A percentile compares a stretch with the other conserved stretches of the same genome.
phyloP scores from a whole-genome alignment of 371 early-diverging fungal species.

The Mucor ambiguus region DNA sequence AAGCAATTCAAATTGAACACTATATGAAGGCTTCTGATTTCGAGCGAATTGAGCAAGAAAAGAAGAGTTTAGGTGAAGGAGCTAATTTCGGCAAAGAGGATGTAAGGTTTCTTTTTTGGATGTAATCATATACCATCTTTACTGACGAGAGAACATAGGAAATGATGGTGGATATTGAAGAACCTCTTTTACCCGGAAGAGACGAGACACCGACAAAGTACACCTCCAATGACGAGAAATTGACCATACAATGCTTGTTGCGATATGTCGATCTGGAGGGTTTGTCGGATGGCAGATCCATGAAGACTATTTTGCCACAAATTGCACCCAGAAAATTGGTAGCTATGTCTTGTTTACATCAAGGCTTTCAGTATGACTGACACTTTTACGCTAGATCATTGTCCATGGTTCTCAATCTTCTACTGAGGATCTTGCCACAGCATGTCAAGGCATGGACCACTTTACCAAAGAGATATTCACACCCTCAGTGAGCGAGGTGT shows the following conservation, averaged over 20 bases:
- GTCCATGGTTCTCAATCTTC: conserved; percentile 78
- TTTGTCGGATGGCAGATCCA: conserved; percentile 83
- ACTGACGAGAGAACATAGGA: conserved; percentile 20
- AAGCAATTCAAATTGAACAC: conserved; percentile 80
- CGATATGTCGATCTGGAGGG: conserved; percentile 92
- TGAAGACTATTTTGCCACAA: conserved; percentile 85
- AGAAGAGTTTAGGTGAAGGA: conserved; percentile 46
- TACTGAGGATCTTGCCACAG: conserved; percentile 64
- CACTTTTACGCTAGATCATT: conserved; percentile 58
- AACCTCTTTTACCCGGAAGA: conserved; percentile 48
- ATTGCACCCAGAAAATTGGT: conserved; percentile 87
- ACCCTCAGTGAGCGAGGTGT: conserved; percentile 77
- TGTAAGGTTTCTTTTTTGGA: conserved; percentile 11
- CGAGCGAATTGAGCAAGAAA: conserved; percentile 40
- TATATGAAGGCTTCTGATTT: conserved; percentile 61
- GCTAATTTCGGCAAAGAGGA: conserved; percentile 55
- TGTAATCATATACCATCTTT: neutral
- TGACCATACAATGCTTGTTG: conserved; percentile 72
- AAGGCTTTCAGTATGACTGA: neutral
- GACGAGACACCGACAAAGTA: conserved; percentile 80
- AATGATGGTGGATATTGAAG: conserved; percentile 46
- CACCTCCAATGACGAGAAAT: conserved; percentile 51
- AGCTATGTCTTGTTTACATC: neutral
- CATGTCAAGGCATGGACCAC: conserved; percentile 58
- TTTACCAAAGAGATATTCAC: conserved; percentile 85